These are phyloP conservation scores for Phytophthora nicotianae DNA, from an alignment of 352 stramenopile species.

Conservation along the genomic window DNA sequence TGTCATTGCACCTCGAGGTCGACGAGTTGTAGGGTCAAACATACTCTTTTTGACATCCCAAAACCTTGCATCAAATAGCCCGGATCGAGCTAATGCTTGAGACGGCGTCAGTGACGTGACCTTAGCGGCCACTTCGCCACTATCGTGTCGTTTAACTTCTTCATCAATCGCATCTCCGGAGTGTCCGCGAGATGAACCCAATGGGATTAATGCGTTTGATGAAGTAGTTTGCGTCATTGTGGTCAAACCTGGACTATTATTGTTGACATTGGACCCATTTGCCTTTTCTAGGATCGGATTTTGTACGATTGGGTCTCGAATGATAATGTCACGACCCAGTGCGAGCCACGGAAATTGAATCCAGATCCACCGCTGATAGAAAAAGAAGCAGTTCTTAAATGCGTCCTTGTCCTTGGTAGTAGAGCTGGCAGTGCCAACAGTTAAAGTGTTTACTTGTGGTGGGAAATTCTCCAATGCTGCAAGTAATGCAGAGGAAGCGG, in stretches of 20 bases:
- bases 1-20: constrained; percentile 48
- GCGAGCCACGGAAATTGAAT: constrained; percentile 94
- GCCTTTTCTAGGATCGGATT: constrained; percentile 41
- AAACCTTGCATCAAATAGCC: constrained; percentile 60
- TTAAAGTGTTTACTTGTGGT: constrained; percentile 22
- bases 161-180: constrained; percentile 28
- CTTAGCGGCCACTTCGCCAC: constrained; percentile 2
- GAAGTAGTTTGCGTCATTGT: constrained; percentile 12
- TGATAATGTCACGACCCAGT: constrained; percentile 69
- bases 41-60: constrained; percentile 78
- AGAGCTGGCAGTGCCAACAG: constrained; percentile 5
- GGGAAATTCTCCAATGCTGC: constrained; percentile 39
- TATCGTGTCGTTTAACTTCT: constrained; percentile 20
- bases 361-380: constrained; percentile 93
- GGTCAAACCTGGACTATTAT: neutral
- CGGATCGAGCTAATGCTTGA: constrained; percentile 28
- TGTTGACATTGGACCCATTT: constrained; percentile 5
- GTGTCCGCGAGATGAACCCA: constrained; percentile 15
- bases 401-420: constrained; percentile 49
- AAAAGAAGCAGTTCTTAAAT: constrained; percentile 80
- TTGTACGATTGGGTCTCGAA: constrained; percentile 50
- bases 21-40: constrained; percentile 46
- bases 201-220: constrained; percentile 14
- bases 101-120: neutral
- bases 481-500: constrained; percentile 34